Evolutionary conservation across 1,284 basidiomycete species (phyloP).

Genomic region (Cutaneotrichosporon dermatis): DNA sequence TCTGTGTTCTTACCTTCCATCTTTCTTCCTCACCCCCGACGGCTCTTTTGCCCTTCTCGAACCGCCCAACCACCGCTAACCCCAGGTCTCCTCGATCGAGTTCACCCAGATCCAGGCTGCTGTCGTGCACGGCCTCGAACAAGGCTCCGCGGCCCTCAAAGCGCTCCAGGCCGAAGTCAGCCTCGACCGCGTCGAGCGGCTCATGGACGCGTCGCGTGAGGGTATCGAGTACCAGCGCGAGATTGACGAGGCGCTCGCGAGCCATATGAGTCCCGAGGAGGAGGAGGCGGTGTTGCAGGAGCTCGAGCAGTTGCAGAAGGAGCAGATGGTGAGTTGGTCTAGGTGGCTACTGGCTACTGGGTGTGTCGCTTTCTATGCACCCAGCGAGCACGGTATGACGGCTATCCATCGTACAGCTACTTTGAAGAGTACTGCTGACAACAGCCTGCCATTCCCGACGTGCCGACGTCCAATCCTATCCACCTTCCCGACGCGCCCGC

Average conservation of each 20-base stretch:
- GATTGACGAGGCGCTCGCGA: conserved; percentile 80
- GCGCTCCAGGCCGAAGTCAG: conserved; percentile 92
- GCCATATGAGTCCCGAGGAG: conserved; percentile 77
- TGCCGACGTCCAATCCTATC: conserved; percentile 35
- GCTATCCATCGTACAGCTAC: too few species aligned
- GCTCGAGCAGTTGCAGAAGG: conserved; percentile 62
- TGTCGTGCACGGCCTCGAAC: conserved; percentile 83
- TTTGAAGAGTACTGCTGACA: too few species aligned
- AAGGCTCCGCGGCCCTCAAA: conserved; percentile 87
- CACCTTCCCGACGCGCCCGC: conserved; percentile 55
- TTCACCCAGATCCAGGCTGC: conserved; percentile 92
- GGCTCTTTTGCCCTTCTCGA: too few species aligned
- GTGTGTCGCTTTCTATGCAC: too few species aligned
- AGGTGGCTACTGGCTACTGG: too few species aligned
- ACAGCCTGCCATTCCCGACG: conserved; percentile 34
- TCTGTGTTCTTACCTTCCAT: background rate
- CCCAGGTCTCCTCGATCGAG: conserved; percentile 87
- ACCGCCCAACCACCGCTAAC: background rate
- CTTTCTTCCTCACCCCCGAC: background rate
- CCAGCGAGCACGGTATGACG: too few species aligned
- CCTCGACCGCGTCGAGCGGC: conserved; percentile 83
- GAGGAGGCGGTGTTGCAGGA: conserved; percentile 90
- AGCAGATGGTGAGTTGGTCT: conserved; percentile 50
- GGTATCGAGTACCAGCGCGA: conserved; percentile 92
- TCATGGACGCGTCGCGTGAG: conserved; percentile 87